Percentiles rank a stretch among this genome's conserved stretches.
Evolutionary conservation across 192 early-diverging fungal genomes (phyloP).

Genomic region (Diversispora epigaea): DNA sequence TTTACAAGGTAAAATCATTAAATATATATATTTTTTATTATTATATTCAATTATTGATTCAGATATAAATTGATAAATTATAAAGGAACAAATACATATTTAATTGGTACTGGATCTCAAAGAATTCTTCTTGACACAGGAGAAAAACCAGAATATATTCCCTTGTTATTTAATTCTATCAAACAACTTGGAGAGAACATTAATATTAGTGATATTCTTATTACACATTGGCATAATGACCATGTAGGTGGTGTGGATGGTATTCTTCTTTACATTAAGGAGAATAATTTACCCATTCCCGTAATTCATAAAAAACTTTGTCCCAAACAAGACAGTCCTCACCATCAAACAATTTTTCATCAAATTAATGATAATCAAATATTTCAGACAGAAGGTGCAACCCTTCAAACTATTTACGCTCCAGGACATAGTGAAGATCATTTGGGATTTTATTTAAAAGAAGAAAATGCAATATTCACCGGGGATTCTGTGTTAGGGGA

Average conservation of each 20-base stretch:
- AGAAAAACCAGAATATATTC: constrained; percentile 66
- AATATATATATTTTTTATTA: background rate
- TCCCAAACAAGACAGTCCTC: constrained; percentile 36
- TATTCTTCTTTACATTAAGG: constrained; percentile 36
- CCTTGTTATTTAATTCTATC: constrained; percentile 49
- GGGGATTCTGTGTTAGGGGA: constrained; percentile 85
- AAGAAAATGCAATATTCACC: constrained; percentile 69
- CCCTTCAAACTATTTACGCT: constrained; percentile 64
- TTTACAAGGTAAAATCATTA: constrained; percentile 60
- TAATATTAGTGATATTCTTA: constrained; percentile 64
- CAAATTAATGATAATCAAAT: constrained; percentile 54
- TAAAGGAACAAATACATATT: constrained; percentile 80
- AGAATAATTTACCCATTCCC: constrained; percentile 33
- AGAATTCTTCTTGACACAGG: constrained; percentile 79
- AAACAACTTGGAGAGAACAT: constrained; percentile 46
- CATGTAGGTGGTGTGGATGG: constrained; percentile 70
- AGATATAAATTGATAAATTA: background rate
- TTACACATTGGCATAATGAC: constrained; percentile 81
- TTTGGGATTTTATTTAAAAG: constrained; percentile 64
- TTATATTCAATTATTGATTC: background rate
- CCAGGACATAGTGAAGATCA: constrained; percentile 86
- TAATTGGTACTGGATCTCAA: constrained; percentile 72
- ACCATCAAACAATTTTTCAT: constrained; percentile 31
- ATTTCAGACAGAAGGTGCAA: constrained; percentile 64
- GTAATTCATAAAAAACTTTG: constrained; percentile 33